Conservation (phyloP, 805 yeast species). For the Saturnispora sanitii region DNA sequence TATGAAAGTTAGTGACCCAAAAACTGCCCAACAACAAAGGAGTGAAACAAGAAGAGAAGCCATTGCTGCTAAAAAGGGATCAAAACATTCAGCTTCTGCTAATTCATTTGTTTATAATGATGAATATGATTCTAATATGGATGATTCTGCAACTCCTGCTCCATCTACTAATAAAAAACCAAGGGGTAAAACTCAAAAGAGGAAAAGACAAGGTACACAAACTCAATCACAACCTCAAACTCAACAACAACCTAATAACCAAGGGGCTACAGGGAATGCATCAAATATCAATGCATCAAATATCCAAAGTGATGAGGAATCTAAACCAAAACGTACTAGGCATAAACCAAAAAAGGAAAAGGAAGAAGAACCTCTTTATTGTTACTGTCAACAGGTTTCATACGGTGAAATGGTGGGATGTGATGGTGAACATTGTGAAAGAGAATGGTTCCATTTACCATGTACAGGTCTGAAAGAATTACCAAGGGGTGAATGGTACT, state of each 20-base stretch:
- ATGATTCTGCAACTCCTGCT: conserved; percentile 11
- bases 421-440: conserved; percentile 84
- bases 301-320: neutral
- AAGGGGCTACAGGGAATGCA: too few species aligned
- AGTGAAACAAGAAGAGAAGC: conserved; percentile 86
- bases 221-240: conserved; percentile 4
- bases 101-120: conserved; percentile 15
- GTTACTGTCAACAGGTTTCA: conserved; percentile 94
- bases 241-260: neutral
- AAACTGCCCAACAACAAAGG: conserved; percentile 65
- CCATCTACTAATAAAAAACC: conserved; percentile 1
- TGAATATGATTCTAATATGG: conserved; percentile 11
- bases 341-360: conserved; percentile 3
- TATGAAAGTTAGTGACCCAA: conserved; percentile 48
- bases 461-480: conserved; percentile 81
- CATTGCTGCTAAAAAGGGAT: conserved; percentile 74
- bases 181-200: neutral
- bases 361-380: conserved; percentile 55
- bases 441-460: conserved; percentile 94
- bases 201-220: conserved; percentile 6
- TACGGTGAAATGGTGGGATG: conserved; percentile 99
- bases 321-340: conserved; percentile 6
- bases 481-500: conserved; percentile 81
- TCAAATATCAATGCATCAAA: neutral
- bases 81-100: conserved; percentile 18